Percentiles rank a stretch among this genome's conserved stretches.
phyloP scores from a whole-genome alignment of 805 yeast genomes.

The Barnettozyma pratensis region DNA sequence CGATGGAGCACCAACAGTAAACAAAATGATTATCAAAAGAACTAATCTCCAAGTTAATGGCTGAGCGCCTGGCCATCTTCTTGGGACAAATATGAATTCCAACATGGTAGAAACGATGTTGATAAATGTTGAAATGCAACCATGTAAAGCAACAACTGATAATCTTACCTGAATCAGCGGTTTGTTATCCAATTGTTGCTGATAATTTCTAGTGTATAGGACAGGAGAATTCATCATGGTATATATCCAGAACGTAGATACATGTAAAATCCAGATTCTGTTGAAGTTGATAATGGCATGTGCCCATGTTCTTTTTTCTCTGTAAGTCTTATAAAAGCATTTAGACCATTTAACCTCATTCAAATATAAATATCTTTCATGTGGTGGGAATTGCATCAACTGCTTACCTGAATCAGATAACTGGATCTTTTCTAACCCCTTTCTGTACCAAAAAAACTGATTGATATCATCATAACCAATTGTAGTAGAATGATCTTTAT shows the following conservation, averaged over 20 bases:
- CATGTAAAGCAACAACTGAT: conserved; percentile 63
- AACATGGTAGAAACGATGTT: conserved; percentile 50
- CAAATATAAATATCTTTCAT: conserved; percentile 51
- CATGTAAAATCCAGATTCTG: conserved; percentile 75
- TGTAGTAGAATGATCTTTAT: conserved; percentile 59
- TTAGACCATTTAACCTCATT: conserved; percentile 59
- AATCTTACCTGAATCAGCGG: conserved; percentile 55
- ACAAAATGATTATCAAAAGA: conserved; percentile 36
- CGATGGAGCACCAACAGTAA: conserved; percentile 46
- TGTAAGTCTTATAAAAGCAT: conserved; percentile 69
- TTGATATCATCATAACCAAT: conserved; percentile 91
- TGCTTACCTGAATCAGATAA: conserved; percentile 35
- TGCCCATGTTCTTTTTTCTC: conserved; percentile 71
- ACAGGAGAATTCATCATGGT: conserved; percentile 65
- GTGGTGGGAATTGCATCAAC: conserved; percentile 34
- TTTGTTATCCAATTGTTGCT: conserved; percentile 46
- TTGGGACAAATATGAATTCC: conserved; percentile 62
- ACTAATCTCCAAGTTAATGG: conserved; percentile 46
- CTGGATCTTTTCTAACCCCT: conserved; percentile 56
- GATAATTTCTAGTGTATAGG: conserved; percentile 56
- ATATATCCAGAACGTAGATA: conserved; percentile 72
- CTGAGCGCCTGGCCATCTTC: conserved; percentile 69
- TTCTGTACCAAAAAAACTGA: conserved; percentile 79
- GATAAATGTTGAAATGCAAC: conserved; percentile 53
- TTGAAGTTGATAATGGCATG: conserved; percentile 71